Evolutionary conservation across 2,329 filamentous ascomycete genomes (phyloP).

Genomic region (Didymella keratinophila): DNA sequence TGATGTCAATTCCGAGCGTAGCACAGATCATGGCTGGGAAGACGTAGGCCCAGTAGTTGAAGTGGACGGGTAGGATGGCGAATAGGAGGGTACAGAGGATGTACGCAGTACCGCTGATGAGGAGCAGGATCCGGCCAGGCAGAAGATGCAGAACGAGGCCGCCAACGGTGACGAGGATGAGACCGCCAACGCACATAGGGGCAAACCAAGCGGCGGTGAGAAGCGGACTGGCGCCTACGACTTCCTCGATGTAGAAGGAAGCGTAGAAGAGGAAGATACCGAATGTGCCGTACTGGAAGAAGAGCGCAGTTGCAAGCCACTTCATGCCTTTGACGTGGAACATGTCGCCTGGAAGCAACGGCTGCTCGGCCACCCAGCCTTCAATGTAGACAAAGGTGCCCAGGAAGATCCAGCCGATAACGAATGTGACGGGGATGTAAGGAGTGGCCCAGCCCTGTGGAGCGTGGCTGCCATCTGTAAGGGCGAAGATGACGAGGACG

Average conservation of each 20-base stretch:
- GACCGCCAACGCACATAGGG: constrained; percentile 48
- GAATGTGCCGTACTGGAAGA: constrained; percentile 56
- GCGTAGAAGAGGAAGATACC: constrained; percentile 51
- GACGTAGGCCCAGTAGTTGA: constrained; percentile 50
- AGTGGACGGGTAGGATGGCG: constrained; percentile 42
- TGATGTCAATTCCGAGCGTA: constrained; percentile 50
- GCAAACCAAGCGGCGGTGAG: constrained; percentile 48
- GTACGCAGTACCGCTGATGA: constrained; percentile 43
- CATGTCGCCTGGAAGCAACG: constrained; percentile 73
- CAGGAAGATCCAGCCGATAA: constrained; percentile 69
- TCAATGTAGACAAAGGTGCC: constrained; percentile 72
- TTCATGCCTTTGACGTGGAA: constrained; percentile 74
- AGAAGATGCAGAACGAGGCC: constrained; percentile 48
- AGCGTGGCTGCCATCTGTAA: constrained; percentile 76
- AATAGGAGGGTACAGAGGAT: constrained; percentile 46
- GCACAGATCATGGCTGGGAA: constrained; percentile 55
- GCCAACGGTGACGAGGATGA: constrained; percentile 45
- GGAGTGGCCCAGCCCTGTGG: constrained; percentile 75
- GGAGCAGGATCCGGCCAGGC: constrained; percentile 43
- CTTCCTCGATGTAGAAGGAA: constrained; percentile 48
- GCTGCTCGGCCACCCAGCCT: constrained; percentile 71
- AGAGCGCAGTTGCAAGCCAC: constrained; percentile 43
- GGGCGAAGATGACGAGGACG: constrained; percentile 74
- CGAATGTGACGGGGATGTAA: constrained; percentile 72
- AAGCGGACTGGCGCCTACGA: constrained; percentile 41